Evolutionary conservation across 257 asterid genomes (phyloP).

Genomic region (Capsicum rhomboideum): DNA sequence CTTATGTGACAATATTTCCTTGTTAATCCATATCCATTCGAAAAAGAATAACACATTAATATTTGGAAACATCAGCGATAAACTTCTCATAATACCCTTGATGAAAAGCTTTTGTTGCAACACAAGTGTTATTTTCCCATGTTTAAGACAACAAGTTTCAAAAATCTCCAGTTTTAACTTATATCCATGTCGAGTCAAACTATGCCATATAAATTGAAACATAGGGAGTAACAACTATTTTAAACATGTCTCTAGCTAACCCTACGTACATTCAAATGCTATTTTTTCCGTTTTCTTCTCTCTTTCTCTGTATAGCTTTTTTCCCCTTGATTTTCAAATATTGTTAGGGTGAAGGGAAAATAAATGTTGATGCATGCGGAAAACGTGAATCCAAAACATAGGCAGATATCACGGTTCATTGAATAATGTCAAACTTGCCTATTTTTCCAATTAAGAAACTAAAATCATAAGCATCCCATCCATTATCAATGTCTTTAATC

Average conservation of each 20-base stretch:
- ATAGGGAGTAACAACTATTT: neutral
- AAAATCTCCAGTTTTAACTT: neutral
- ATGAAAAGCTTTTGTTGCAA: neutral
- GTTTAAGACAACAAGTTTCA: neutral
- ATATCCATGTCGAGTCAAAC: neutral
- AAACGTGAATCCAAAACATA: neutral
- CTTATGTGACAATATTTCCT: neutral
- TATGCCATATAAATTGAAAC: neutral
- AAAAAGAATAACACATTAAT: neutral
- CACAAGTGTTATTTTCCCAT: neutral
- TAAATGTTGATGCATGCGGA: neutral
- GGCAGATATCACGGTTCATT: neutral
- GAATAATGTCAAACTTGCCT: neutral
- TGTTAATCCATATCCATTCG: neutral
- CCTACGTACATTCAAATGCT: neutral
- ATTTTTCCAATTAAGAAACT: neutral
- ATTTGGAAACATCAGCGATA: neutral
- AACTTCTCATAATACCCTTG: neutral
- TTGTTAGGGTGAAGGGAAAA: neutral
- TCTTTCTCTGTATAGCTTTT: neutral
- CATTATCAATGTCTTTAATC: neutral
- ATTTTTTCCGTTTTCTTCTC: neutral
- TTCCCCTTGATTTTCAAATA: neutral
- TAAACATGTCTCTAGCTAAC: neutral
- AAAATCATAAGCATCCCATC: neutral